Percentiles rank a stretch among this genome's conserved stretches.
phyloP scores from a whole-genome alignment of 1,139 yeast species.

The Pichia sp. region DNA sequence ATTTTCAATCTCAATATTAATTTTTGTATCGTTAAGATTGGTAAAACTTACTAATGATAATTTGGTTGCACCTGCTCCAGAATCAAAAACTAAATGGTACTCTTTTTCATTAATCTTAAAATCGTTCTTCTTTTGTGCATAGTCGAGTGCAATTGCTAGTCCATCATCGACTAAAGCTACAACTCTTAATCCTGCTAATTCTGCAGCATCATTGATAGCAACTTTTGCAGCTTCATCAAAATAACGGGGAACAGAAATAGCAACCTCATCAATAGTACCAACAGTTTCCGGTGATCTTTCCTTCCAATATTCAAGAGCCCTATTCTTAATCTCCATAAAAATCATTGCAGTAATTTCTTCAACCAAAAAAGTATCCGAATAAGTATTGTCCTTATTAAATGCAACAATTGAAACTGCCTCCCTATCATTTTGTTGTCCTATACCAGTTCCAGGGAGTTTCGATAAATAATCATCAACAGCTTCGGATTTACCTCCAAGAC shows the following conservation, averaged over 20 bases:
- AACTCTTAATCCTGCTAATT: slow-evolving; percentile 59
- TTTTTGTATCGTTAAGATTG: slow-evolving; percentile 34
- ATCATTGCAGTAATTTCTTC: slow-evolving; percentile 88
- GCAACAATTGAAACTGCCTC: slow-evolving; percentile 51
- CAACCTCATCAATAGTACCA: slow-evolving; percentile 51
- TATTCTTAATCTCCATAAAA: slow-evolving; percentile 52
- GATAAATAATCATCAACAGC: slow-evolving; percentile 38
- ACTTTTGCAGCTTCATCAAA: slow-evolving; percentile 59
- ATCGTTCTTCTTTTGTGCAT: slow-evolving; percentile 42
- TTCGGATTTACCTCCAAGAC: slow-evolving; percentile 47
- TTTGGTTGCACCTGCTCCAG: slow-evolving; percentile 89
- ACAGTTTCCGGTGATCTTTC: slow-evolving; percentile 34
- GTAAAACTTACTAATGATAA: slow-evolving; percentile 69
- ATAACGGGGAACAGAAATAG: slow-evolving; percentile 71
- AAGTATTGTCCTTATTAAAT: slow-evolving; percentile 29
- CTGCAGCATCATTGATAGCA: slow-evolving; percentile 67
- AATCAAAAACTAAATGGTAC: slow-evolving; percentile 72
- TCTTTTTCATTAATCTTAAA: slow-evolving; percentile 36
- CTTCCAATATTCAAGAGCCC: slow-evolving; percentile 52
- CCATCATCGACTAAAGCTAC: slow-evolving; percentile 82
- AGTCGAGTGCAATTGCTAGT: slow-evolving; percentile 80
- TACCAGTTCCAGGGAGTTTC: slow-evolving; percentile 55
- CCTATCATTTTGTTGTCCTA: slow-evolving; percentile 42
- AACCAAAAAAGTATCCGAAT: slow-evolving; percentile 28
- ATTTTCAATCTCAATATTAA: slow-evolving; percentile 58